Evolutionary conservation across 768 basidiomycete species (phyloP), one percentile per base, ranked within the genome.

Genomic region (Guyanaporus albipodus): DNA sequence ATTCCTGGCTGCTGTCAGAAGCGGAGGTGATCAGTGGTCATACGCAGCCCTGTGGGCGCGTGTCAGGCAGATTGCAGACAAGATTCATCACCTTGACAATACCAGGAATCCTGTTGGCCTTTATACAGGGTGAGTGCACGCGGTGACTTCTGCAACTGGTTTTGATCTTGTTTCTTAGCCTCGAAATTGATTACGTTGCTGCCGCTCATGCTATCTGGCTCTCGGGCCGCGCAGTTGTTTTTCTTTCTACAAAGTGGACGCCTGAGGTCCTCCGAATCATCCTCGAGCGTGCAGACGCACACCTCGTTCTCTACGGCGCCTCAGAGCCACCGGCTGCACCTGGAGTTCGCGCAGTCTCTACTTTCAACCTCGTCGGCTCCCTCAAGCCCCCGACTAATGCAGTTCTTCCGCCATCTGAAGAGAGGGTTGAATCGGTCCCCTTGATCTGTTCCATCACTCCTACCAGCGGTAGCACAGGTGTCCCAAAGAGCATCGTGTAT

Each of bases 131-230:
- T 55, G 42, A 55, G 54, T 22, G 21, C 38, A 21, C 19, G 26
- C 31, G 6, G 9, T 2, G 8, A 22, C 36, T 35, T 24, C 26
- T 40, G 38, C 15, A 12, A 8, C 44, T 38, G 6, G 49, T 40
- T 28, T 32, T 32, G 32, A 42, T 15, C 15, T 35, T 36, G 1
- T 14, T 6, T 1, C 14, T 22, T 26, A 63, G 62, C 38, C 62
- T 63, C 38, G 62, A 63, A 46, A 42, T 64, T 28, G 62, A 63
- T 38, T 61, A 55, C 29, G 52, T 61, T 41, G 62, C 62, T 22
- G 60, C 50, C 11, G 55, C 62, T 24, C 62, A 61, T 44, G 62
- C 62, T 15, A 52, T 61, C 52, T 63, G 62, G 62, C 51, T 64
- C 34, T 52, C 62, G 0, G 62, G 62, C 17, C 62, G 62, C 14